Evolutionary conservation across 495 filamentous ascomycete species (phyloP).

Genomic region (Recurvomyces mirabilis): DNA sequence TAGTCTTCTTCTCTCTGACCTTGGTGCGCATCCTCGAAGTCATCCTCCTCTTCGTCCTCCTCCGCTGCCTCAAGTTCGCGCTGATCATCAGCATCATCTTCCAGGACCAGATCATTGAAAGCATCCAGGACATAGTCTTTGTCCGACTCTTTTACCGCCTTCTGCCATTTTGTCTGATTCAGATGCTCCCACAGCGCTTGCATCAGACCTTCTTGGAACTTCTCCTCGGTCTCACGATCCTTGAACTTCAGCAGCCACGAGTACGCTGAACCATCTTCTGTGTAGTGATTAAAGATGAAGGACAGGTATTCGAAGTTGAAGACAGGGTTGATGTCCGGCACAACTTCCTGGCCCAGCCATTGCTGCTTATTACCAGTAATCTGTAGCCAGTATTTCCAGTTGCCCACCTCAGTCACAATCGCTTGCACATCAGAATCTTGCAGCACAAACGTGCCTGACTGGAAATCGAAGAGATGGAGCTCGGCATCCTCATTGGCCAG

Average conservation of each 20-base stretch:
- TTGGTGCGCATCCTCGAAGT: conserved; percentile 52
- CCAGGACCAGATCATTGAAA: conserved; percentile 89
- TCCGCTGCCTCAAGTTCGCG: conserved; percentile 47
- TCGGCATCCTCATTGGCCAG: conserved; percentile 70
- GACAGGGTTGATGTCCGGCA: conserved; percentile 89
- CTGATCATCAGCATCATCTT: conserved; percentile 53
- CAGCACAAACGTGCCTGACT: conserved; percentile 67
- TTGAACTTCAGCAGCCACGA: conserved; percentile 94
- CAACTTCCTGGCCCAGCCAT: conserved; percentile 79
- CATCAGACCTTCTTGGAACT: conserved; percentile 89
- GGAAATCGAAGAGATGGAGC: conserved; percentile 86
- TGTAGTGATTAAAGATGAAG: conserved; percentile 97
- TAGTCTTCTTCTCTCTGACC: conserved; percentile 65
- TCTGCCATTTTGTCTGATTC: conserved; percentile 89
- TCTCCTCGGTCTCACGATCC: conserved; percentile 64
- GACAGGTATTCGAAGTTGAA: conserved; percentile 98
- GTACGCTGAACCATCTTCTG: conserved; percentile 76
- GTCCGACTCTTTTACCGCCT: conserved; percentile 72
- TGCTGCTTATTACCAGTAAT: conserved; percentile 65
- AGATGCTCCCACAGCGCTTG: conserved; percentile 94
- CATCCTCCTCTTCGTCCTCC: conserved; percentile 54
- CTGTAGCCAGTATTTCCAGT: conserved; percentile 94
- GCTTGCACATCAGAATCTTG: conserved; percentile 67
- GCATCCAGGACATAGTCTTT: conserved; percentile 90
- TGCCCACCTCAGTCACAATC: conserved; percentile 72